phyloP scores from a whole-genome alignment of 805 yeast species.

The Kodamaea laetipori region DNA sequence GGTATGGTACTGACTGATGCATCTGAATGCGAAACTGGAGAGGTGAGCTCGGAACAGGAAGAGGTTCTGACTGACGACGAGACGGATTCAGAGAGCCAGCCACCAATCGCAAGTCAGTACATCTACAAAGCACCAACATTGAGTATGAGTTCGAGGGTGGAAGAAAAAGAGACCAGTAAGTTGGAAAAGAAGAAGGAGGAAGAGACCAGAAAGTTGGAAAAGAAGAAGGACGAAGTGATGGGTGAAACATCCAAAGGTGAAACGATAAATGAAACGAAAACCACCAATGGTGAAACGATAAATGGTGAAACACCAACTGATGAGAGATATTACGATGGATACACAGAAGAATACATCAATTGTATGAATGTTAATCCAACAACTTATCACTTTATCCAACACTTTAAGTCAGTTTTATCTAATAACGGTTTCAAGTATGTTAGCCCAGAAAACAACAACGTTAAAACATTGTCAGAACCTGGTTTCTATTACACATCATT shows the following conservation, averaged over 20 bases:
- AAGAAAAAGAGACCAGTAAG: neutral
- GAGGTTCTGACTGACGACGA: slow-evolving; percentile 8
- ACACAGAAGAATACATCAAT: slow-evolving; percentile 27
- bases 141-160: slow-evolving; percentile 7
- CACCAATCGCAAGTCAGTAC: slow-evolving; percentile 7
- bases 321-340: slow-evolving; percentile 18
- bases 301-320: neutral
- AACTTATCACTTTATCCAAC: slow-evolving; percentile 37
- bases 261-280: neutral
- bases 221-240: neutral
- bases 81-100: slow-evolving; percentile 10
- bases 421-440: slow-evolving; percentile 32
- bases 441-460: slow-evolving; percentile 24
- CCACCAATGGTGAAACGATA: too few species aligned
- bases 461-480: neutral
- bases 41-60: slow-evolving; percentile 1
- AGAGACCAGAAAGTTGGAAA: neutral
- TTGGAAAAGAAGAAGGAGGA: neutral
- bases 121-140: slow-evolving; percentile 12
- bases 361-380: slow-evolving; percentile 45
- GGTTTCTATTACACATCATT: slow-evolving; percentile 32
- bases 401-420: slow-evolving; percentile 26
- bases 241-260: neutral
- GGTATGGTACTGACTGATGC: slow-evolving; percentile 18
- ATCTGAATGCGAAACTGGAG: slow-evolving; percentile 13